Conservation (phyloP, 2,329 filamentous ascomycete species). For the Rhynchosporium graminicola region DNA sequence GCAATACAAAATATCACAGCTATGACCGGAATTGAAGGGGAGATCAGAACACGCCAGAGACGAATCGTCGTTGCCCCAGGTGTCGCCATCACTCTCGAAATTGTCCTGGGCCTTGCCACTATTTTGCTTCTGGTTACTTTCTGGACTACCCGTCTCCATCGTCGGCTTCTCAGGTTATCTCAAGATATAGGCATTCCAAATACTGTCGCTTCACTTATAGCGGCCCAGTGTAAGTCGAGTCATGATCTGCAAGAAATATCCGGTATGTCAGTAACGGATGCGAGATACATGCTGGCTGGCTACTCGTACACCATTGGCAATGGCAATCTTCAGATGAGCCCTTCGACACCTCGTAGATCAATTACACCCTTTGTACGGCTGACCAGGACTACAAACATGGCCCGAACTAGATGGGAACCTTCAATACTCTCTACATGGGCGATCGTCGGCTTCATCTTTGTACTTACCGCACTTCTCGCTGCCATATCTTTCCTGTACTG, state of each 20-base stretch:
- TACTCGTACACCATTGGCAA: neutral
- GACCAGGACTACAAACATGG: neutral
- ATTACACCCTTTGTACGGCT: neutral
- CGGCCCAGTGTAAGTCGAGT: neutral
- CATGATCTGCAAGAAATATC: neutral
- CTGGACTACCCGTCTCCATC: neutral
- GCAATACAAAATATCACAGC: neutral
- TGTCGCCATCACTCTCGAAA: neutral
- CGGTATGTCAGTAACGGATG: neutral
- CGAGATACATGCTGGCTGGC: neutral
- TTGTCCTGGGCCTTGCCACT: neutral
- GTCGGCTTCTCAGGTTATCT: neutral
- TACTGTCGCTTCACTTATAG: neutral
- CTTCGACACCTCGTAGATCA: neutral
- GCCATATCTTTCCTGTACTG: neutral
- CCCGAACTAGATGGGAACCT: neutral
- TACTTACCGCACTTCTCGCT: neutral
- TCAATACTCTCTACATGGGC: neutral
- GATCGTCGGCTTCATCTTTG: neutral
- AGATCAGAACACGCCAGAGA: neutral
- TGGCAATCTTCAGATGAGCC: neutral
- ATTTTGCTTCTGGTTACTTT: neutral
- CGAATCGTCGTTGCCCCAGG: neutral
- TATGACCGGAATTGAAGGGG: neutral
- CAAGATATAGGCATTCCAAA: neutral